Base-by-base conservation (phyloP, 1,284 basidiomycete genomes). In the Pseudozyma thailandica region DNA sequence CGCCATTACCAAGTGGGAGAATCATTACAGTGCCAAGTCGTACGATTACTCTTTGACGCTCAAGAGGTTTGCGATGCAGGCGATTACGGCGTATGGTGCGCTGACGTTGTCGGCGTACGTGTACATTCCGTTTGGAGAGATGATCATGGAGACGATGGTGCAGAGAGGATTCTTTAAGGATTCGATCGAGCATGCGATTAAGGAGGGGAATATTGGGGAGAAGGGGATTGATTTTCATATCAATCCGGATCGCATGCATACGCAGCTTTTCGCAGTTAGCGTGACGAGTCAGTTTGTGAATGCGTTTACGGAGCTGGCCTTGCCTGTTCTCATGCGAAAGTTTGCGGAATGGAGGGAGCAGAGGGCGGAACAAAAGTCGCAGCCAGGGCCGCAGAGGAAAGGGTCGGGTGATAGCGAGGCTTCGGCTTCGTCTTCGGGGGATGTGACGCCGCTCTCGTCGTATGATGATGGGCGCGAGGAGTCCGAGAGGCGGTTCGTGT, bases 251-350 rank as follows among this genome's bases (percentile, higher is more conserved):
- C 86, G 94, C 50, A 86, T 98, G 66, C 89, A 91, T 83, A 89
- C 91, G 47, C 93, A 98, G 86, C 90, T 98, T 86, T 97, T 97
- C 82, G 94, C 95, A 13, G 92, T 91, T 82, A 91, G 90, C 31
- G 93, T 98, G 3, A 98, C 95, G 18, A 93, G 92, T 78, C 95
- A 98, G 85, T 88, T 89, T 16, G 85, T 93, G 70, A 90, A 91
- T 77, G 90, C 90, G 0, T 90, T 94, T 81, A 85, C 88, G 50
- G 95, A 98, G 82, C 86, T 94, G 48, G 91, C 90, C 1, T 84
- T 98, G 16, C 95, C 95, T 1, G 54, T 72, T 6, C 38, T 71
- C 25, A 50, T 64, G 52, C 88, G 92, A 13, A 75, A 75, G 51
- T 50, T 77, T 18, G 46, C 38, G 3, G 74, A 79, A 41, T 75